Evolutionary conservation across 768 basidiomycete genomes (phyloP).

Genomic region (Phaeotremella fagi): DNA sequence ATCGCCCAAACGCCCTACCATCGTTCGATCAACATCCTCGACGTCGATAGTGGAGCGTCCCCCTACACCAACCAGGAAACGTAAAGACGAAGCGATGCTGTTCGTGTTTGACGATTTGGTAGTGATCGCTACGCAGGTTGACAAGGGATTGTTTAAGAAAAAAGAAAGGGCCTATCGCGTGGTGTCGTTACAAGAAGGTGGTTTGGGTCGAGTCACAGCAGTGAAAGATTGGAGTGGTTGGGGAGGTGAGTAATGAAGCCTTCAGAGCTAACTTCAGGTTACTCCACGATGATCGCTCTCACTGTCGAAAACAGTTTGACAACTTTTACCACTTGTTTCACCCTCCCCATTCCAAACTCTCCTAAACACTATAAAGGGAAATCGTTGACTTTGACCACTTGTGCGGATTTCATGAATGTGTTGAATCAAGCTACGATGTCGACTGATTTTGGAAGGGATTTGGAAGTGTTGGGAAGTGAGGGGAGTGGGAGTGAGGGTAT

Average conservation of each 20-base stretch:
- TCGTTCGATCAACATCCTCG: constrained; percentile 7
- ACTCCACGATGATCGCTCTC: background rate
- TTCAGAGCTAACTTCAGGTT: background rate
- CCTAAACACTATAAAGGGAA: background rate
- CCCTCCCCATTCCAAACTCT: background rate
- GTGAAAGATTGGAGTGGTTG: constrained; percentile 34
- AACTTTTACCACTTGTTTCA: background rate
- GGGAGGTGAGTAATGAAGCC: constrained; percentile 11
- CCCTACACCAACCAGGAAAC: background rate
- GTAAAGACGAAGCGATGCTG: constrained; percentile 26
- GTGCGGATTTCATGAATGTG: background rate
- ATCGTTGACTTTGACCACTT: background rate
- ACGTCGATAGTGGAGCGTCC: constrained; percentile 1
- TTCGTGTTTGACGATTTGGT: constrained; percentile 41
- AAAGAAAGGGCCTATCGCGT: constrained; percentile 19
- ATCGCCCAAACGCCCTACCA: constrained; percentile 8
- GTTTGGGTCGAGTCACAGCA: constrained; percentile 29
- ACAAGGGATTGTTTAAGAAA: constrained; percentile 23
- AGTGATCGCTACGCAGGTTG: constrained; percentile 18
- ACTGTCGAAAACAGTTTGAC: background rate
- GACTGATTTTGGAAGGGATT: background rate
- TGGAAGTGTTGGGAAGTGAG: background rate
- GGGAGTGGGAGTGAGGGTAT: background rate
- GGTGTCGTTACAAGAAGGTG: constrained; percentile 25
- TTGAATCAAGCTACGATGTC: background rate